These are phyloP conservation scores for Rhodotorula kratochvilovae DNA, from an alignment of 768 basidiomycete species.

Conservation along the genomic window DNA sequence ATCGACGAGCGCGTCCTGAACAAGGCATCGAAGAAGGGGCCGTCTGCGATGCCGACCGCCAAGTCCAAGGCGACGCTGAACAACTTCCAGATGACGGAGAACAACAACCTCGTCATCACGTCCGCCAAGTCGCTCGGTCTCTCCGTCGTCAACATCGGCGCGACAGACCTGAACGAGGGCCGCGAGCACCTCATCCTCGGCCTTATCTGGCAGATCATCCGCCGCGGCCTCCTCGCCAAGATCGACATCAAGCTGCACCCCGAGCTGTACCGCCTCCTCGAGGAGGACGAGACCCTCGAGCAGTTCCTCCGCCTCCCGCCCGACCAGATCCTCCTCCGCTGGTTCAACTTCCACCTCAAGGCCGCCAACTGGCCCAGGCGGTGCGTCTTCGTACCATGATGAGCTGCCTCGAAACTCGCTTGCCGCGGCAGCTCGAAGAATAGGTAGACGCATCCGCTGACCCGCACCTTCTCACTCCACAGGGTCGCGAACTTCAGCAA, in stretches of 20 bases:
- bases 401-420: too few relatives aligned
- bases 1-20: slow-evolving; percentile 98
- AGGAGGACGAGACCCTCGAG: slow-evolving; percentile 95
- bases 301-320: slow-evolving; percentile 89
- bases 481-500: slow-evolving; percentile 97
- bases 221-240: slow-evolving; percentile 83
- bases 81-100: slow-evolving; percentile 98
- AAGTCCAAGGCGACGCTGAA: slow-evolving; percentile 56
- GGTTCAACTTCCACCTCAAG: slow-evolving; percentile 99
- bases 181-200: slow-evolving; percentile 95
- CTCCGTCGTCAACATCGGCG: slow-evolving; percentile 96
- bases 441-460: neutral
- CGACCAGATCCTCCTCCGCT: slow-evolving; percentile 93
- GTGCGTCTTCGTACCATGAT: slow-evolving; percentile 50
- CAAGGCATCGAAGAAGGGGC: slow-evolving; percentile 65
- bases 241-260: slow-evolving; percentile 99
- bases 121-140: slow-evolving; percentile 98
- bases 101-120: slow-evolving; percentile 99
- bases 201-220: slow-evolving; percentile 97
- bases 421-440: too few relatives aligned
- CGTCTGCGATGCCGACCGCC: slow-evolving; percentile 36
- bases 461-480: neutral
- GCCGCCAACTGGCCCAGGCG: slow-evolving; percentile 84
- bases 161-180: slow-evolving; percentile 84
- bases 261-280: slow-evolving; percentile 88